Percentiles rank a stretch among this genome's conserved stretches.
phyloP scores from a whole-genome alignment of 805 yeast genomes.

The Hanseniaspora osmophila region DNA sequence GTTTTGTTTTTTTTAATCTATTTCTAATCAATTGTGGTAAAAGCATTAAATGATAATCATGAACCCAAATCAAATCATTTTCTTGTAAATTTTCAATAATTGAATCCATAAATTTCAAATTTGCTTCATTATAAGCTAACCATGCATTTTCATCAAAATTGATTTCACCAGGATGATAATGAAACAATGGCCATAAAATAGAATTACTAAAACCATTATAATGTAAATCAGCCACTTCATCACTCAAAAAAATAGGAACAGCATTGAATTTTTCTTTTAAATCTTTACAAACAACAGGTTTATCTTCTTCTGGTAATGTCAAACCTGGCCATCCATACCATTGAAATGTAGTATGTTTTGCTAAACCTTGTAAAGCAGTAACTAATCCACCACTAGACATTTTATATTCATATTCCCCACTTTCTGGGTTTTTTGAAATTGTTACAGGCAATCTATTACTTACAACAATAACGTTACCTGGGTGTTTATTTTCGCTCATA shows the following conservation, averaged over 20 bases:
- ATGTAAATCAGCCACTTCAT: constrained; percentile 86
- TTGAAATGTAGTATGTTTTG: constrained; percentile 68
- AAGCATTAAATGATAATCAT: constrained; percentile 93
- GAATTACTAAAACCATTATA: constrained; percentile 93
- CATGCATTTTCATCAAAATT: constrained; percentile 94
- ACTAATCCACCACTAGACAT: constrained; percentile 98
- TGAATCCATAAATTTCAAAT: constrained; percentile 61
- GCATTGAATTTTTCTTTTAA: constrained; percentile 70
- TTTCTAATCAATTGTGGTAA: constrained; percentile 77
- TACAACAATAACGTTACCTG: constrained; percentile 74
- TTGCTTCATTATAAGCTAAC: constrained; percentile 95
- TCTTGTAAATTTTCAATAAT: constrained; percentile 59
- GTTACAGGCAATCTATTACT: constrained; percentile 95
- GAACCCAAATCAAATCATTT: constrained; percentile 91
- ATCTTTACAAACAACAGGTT: constrained; percentile 52
- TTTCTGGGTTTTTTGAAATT: constrained; percentile 42
- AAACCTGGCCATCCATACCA: constrained; percentile 99
- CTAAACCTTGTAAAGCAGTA: constrained; percentile 85
- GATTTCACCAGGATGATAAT: constrained; percentile 98
- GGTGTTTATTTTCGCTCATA: background rate
- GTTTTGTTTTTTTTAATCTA: constrained; percentile 31
- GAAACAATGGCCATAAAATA: constrained; percentile 94
- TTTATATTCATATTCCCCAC: constrained; percentile 59
- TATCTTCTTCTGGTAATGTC: constrained; percentile 70
- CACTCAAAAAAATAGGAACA: constrained; percentile 76